Base-by-base conservation (phyloP, 805 yeast species). In the Yarrowia deformans region DNA sequence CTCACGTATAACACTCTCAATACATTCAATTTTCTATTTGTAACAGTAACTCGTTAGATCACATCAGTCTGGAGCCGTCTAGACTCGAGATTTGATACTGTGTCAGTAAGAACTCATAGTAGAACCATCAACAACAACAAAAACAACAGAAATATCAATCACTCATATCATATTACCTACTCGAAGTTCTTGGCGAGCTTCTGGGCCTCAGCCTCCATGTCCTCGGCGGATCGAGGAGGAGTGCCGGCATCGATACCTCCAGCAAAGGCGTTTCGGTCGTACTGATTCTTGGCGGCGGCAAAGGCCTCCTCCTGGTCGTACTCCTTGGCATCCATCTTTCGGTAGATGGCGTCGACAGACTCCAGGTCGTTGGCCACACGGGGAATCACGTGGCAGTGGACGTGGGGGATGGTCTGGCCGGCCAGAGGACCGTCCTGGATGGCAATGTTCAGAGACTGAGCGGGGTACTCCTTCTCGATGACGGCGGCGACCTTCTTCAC, bases 391-490 rank as follows among this genome's bases (percentile, higher is more conserved):
- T 95, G 99, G 23, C 97, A 90, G 77, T 95, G 99, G 37, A 94
- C 83, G 78, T 95, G 99, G 6, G 98, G 97, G 1, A 95, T 88
- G n/a, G 93, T 86, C 77, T 95, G 99, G 3, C 99, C 99, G 0
- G 98, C 94, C 63, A 92, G 92, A 0, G 93, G 90, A 0, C 99
- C 99, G 77, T 95, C 99, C 77, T 95, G 99, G 70, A 96, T 91
- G 12, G 98, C 94, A 48, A 95, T 84, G 76, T 96, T 96, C 70
- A 93, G 75, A 0, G 97, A 83, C 73, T 93, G 96, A 1, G 97
- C 97, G 43, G 87, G 83, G 77, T 88, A 95, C 13, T 83, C 80
- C 69, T 82, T 75, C 72, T 84, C 88, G 16, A 95, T 87, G 71
- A 93, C 89, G 68, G 80, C 79, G 71, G 92, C 88, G 0, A 95